Evolutionary conservation across 163 green algal species (phyloP).

Genomic region (Volvox carteri): DNA sequence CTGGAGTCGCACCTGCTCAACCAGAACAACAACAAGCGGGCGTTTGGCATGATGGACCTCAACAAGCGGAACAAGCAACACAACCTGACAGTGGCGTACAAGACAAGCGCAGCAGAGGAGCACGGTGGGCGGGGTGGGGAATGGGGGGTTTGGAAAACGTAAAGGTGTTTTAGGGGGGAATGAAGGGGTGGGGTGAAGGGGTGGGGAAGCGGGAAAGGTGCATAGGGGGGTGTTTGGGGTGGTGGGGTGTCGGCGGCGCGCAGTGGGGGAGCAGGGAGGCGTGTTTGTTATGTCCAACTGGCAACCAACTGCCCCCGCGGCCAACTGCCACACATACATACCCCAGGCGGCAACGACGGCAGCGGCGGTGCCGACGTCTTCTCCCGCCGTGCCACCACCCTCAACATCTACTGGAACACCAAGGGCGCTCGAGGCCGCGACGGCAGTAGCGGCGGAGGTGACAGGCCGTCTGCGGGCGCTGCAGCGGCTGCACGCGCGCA

Average conservation of each 20-base stretch:
- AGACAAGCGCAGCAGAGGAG: conserved; percentile 42
- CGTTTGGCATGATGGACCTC: conserved; percentile 56
- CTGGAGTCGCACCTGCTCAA: conserved; percentile 37
- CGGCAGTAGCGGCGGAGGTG: background rate
- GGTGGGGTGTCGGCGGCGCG: no score
- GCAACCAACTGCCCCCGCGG: no score
- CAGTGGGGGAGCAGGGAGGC: no score
- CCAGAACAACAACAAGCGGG: conserved; percentile 28
- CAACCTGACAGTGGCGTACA: conserved; percentile 54
- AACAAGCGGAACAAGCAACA: conserved; percentile 59
- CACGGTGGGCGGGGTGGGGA: conserved; percentile 4
- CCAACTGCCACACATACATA: no score
- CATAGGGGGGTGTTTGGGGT: no score
- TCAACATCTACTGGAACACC: conserved; percentile 74
- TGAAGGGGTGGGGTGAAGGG: no score
- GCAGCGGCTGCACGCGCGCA: conserved; percentile 35
- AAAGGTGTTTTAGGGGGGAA: no score
- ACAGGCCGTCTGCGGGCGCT: background rate
- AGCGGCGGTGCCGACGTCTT: conserved; percentile 66
- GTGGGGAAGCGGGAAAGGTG: no score
- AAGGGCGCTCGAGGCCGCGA: conserved; percentile 23
- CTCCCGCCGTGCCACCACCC: conserved; percentile 67
- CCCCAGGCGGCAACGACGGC: conserved; percentile 41
- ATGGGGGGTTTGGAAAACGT: background rate
- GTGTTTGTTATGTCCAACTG: no score